phyloP scores from a whole-genome alignment of 768 basidiomycete genomes.

The Amanita rubescens region DNA sequence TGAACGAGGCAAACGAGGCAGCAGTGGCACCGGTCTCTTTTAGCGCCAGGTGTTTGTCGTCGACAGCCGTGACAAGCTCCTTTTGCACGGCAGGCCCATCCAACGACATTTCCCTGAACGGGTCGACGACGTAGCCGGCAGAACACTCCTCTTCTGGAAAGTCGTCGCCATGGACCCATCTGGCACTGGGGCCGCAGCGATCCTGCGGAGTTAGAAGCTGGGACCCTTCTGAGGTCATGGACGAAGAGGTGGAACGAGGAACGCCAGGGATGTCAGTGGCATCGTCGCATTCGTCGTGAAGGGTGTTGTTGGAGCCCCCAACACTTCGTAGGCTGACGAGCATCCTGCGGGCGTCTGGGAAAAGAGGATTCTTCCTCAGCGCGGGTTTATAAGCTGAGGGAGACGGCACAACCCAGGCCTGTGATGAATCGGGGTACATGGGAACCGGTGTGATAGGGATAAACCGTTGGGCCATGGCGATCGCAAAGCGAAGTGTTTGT shows the following conservation, averaged over 20 bases:
- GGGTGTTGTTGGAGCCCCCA: background rate
- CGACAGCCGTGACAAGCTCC: background rate
- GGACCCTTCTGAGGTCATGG: background rate
- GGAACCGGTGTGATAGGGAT: constrained; percentile 1
- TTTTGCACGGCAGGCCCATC: background rate
- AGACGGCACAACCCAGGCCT: constrained; percentile 3
- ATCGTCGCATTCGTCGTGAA: background rate
- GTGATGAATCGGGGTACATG: background rate
- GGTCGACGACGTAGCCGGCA: background rate
- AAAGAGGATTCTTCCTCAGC: background rate
- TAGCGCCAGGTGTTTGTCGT: background rate
- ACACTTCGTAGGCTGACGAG: background rate
- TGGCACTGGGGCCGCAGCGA: background rate
- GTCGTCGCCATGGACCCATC: background rate
- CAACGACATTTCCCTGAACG: background rate
- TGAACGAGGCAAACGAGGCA: constrained; percentile 1
- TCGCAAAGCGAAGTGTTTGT: background rate
- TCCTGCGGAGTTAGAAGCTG: background rate
- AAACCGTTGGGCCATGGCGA: background rate
- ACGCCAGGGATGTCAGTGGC: background rate
- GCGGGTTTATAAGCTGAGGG: background rate
- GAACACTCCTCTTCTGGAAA: background rate
- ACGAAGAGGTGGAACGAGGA: constrained; percentile 2
- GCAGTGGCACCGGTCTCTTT: background rate
- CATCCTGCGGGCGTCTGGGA: constrained; percentile 1